Evolutionary conservation across 306 rosid species (phyloP), one percentile per base, ranked within the genome.

Genomic region (Datisca glomerata): DNA sequence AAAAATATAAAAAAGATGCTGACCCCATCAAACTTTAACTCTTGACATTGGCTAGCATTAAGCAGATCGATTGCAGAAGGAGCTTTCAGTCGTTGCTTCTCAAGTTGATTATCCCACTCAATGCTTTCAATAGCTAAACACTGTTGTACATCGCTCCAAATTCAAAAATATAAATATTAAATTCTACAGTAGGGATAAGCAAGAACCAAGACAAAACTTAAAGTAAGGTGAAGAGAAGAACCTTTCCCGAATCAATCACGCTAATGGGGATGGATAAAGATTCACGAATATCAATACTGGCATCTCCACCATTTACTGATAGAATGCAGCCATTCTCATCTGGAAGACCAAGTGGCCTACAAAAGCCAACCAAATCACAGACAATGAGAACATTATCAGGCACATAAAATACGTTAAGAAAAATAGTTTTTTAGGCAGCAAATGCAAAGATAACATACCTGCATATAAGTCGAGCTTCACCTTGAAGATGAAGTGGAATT

Each of bases 241-340:
- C 91, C 91, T 71, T 79, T 33, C 52, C 78, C 0, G 46, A 21
- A 27, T 79, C 80, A 8, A 79, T 68, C 31, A 75, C 71, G 21
- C 25, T 53, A 23, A 79, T 24, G 35, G 91, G 84, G 34, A 79
- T 19, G 12, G 76, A 66, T 38, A 79, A 32, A 12, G 80, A 72
- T 40, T 54, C 34, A 32, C 60, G 51, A n/a, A 63, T 45, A 38
- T 72, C 67, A 48, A 75, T 63, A 39, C 25, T 46, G 16, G 75
- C 28, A 24, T 43, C 8, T 56, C 56, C 64, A 36, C 41, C 47
- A 23, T 7, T 45, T 33, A 60, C 62, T 4, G 40, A 42, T 27
- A 79, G 73, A 41, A 24, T 20, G 43, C 73, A 56, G 3, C 80
- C 80, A 49, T 63, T 45, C n/a, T 51, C 61, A 1, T 49, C 59